These are phyloP conservation scores for Croton laevigatus DNA, from an alignment of 441 rosid species.

Conservation along the genomic window DNA sequence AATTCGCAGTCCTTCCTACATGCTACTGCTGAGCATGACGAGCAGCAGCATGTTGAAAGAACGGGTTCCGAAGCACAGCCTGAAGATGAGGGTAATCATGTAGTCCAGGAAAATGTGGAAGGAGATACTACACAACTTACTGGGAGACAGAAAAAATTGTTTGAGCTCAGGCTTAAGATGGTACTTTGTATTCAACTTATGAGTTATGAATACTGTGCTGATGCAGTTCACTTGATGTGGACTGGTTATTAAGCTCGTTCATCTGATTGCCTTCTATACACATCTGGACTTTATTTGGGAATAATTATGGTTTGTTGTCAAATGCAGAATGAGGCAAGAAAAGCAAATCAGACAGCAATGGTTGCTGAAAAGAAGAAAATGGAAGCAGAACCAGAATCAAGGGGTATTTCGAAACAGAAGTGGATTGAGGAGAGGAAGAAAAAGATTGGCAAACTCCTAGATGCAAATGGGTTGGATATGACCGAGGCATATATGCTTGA, in stretches of 20 bases:
- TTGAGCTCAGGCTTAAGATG: constrained; percentile 85
- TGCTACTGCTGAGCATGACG: constrained; percentile 29
- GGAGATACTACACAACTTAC: constrained; percentile 68
- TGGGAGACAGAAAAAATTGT: constrained; percentile 76
- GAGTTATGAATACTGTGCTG: background rate
- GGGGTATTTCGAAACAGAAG: constrained; percentile 89
- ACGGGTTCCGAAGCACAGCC: constrained; percentile 42
- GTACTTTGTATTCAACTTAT: constrained; percentile 29
- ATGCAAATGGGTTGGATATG: constrained; percentile 93
- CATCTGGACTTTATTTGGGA: background rate
- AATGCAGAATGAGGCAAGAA: constrained; percentile 77
- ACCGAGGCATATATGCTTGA: constrained; percentile 76
- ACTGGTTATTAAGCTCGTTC: background rate
- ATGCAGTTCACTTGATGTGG: background rate
- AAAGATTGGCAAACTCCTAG: constrained; percentile 83
- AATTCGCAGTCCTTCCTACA: constrained; percentile 19
- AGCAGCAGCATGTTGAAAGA: constrained; percentile 32
- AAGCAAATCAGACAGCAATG: constrained; percentile 85
- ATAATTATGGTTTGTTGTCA: constrained; percentile 10
- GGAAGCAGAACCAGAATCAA: constrained; percentile 80
- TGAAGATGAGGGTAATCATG: constrained; percentile 29
- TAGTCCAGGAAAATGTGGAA: constrained; percentile 37
- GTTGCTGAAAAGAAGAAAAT: constrained; percentile 83
- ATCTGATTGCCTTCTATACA: background rate
- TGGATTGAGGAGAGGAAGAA: constrained; percentile 91